A percentile compares a stretch with the other conserved stretches of the same genome.
These are phyloP conservation scores for Mastigamoeba balamuthi DNA, from an alignment of 78 protist species.

Conservation along the genomic window DNA sequence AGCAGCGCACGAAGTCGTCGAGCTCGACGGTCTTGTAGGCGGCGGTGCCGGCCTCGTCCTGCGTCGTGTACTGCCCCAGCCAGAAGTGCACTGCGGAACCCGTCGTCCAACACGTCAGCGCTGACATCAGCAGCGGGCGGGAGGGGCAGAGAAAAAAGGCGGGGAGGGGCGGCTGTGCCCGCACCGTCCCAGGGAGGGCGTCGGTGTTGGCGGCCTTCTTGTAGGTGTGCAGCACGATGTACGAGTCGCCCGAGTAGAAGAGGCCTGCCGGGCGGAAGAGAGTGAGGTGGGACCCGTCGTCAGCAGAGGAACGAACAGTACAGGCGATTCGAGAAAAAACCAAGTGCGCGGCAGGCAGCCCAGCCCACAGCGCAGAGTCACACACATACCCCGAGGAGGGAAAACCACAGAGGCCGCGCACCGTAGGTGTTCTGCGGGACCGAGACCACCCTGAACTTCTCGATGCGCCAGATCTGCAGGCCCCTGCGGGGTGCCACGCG, in stretches of 20 bases:
- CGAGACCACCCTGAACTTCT: constrained; percentile 23
- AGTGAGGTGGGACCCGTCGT: too few species aligned
- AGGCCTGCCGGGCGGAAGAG: background rate
- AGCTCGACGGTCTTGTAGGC: constrained; percentile 79
- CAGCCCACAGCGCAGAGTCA: too few species aligned
- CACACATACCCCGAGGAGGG: too few species aligned
- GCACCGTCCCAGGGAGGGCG: too few species aligned
- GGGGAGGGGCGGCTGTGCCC: too few species aligned
- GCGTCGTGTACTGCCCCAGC: constrained; percentile 58
- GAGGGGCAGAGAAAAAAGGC: too few species aligned
- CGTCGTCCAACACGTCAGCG: background rate
- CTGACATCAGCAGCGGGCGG: background rate
- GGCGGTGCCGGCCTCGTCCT: constrained; percentile 67
- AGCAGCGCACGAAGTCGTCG: constrained; percentile 33
- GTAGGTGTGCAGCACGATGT: constrained; percentile 59
- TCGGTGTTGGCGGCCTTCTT: constrained; percentile 2
- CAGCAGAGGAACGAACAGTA: too few species aligned
- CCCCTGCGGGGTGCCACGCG: constrained; percentile 15
- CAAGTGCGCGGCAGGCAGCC: too few species aligned
- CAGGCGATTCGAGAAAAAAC: too few species aligned
- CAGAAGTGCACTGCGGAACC: constrained; percentile 57
- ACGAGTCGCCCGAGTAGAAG: constrained; percentile 62
- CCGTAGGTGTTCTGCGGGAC: background rate
- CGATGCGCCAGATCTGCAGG: constrained; percentile 30
- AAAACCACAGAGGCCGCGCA: too few species aligned